Evolutionary conservation across 2,329 filamentous ascomycete genomes (phyloP).

Genomic region (Davidsoniella virescens): DNA sequence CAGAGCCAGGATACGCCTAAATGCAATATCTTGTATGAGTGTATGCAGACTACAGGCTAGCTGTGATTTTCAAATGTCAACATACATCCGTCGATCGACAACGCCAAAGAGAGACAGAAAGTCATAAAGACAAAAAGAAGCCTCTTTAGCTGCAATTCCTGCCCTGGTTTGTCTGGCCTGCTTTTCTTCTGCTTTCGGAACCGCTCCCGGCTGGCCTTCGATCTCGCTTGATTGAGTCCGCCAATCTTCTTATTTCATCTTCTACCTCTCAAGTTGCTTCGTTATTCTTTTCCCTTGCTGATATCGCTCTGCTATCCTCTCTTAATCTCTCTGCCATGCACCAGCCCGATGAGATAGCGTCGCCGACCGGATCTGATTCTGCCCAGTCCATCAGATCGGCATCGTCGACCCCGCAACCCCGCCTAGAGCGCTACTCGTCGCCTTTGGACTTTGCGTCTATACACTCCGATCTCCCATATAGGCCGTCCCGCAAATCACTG

Average conservation of each 20-base stretch:
- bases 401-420: slow-evolving; percentile 39
- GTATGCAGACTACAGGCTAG: no score
- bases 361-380: slow-evolving; percentile 39
- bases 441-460: slow-evolving; percentile 9
- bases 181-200: neutral
- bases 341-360: slow-evolving; percentile 46
- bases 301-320: neutral
- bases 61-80: no score
- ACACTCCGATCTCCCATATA: slow-evolving; percentile 8
- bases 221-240: neutral
- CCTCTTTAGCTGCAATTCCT: no score
- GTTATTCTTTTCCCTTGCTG: neutral
- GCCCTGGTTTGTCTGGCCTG: no score
- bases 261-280: neutral
- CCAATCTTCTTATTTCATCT: neutral
- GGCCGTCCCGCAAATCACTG: slow-evolving; percentile 34
- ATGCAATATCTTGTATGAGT: no score
- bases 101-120: no score
- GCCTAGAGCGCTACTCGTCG: slow-evolving; percentile 17
- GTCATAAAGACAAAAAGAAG: no score
- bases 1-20: no score
- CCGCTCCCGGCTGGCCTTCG: neutral
- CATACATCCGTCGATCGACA: no score
- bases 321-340: slow-evolving; percentile 28
- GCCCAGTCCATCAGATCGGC: slow-evolving; percentile 54